Conservation (phyloP, 23 red algal genomes). For the Gracilaria vermiculophylla region DNA sequence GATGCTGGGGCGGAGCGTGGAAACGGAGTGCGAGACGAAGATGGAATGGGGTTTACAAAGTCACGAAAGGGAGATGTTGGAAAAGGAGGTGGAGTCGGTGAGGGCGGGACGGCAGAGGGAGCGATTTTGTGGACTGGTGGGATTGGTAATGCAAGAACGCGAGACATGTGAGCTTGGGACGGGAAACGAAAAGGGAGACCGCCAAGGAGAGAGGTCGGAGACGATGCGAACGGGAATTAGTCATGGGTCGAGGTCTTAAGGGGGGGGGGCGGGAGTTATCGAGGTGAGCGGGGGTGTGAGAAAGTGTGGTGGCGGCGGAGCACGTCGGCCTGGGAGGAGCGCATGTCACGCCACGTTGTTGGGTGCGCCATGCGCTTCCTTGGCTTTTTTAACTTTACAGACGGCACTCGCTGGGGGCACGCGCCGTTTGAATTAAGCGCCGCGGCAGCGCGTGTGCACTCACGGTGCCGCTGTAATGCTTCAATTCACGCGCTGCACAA, state of each 20-base stretch:
- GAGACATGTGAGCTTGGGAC: neutral
- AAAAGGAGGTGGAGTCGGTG: neutral
- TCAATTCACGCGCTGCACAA: neutral
- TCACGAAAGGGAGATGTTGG: neutral
- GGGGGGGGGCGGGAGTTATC: neutral
- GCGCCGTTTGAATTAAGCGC: neutral
- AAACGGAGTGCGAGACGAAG: neutral
- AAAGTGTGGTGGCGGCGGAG: neutral
- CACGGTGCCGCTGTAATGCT: neutral
- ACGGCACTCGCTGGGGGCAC: neutral
- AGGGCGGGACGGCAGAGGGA: neutral
- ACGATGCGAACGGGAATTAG: neutral
- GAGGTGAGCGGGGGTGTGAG: neutral
- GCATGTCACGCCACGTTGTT: conserved; percentile 15
- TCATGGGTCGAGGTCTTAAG: neutral
- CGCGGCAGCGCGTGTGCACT: neutral
- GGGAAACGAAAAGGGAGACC: neutral
- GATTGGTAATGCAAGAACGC: neutral
- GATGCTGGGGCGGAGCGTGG: conserved; percentile 11
- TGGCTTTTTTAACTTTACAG: neutral
- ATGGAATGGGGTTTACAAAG: neutral
- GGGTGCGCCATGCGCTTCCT: neutral
- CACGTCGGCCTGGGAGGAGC: neutral
- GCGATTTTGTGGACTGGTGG: neutral
- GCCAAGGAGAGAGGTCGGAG: neutral